Evolutionary conservation across 2,329 filamentous ascomycete genomes (phyloP), one percentile per base, ranked within the genome.

Genomic region (Apiospora koreana): DNA sequence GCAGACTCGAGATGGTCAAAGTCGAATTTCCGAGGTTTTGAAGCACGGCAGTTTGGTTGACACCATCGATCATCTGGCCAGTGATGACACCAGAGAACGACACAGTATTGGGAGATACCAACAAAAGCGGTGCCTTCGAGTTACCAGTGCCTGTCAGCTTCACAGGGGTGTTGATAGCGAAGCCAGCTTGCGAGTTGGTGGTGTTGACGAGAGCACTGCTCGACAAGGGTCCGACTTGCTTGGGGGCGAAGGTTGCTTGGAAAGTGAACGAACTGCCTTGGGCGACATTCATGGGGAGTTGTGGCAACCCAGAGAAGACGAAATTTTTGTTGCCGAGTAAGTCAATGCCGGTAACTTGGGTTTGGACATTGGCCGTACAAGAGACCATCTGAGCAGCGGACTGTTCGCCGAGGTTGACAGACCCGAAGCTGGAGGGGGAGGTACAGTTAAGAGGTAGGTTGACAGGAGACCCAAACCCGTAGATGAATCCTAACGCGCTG

Each of bases 391-490:
- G 73, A 2, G 78, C 71, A 9, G 75, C 73, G 0, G 81, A 81
- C 1, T 75, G 71, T 18, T 77, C 79, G 18, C 81, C 80, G 45
- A 88, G 77, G 43, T 85, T 80, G 0, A 82, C 79, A 1, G 76
- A 81, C 2, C 85, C 85, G 72, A 89, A 88, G 28, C 83, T 80
- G 35, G 83, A 76, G 0, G 83, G 82, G 0, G 84, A 80, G 0
- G 86, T 85, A 74, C 87, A 90, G 75, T 88, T 87, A 2, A 90
- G 78, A 0, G 87, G 84, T 4, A 82, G 74, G 48, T 86, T 88
- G 38, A 87, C 85, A 0, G 87, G 86, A 0, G 86, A 86, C 1
- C 88, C 88, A 69, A 88, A 89, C 1, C 82, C 87, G 41, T 89
- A 88, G 25, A 90, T 75, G 69, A 79, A 84, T 3, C 88, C 88